Conservation (phyloP, 176 grass and related monocot genomes). For the Zoysia japonica region DNA sequence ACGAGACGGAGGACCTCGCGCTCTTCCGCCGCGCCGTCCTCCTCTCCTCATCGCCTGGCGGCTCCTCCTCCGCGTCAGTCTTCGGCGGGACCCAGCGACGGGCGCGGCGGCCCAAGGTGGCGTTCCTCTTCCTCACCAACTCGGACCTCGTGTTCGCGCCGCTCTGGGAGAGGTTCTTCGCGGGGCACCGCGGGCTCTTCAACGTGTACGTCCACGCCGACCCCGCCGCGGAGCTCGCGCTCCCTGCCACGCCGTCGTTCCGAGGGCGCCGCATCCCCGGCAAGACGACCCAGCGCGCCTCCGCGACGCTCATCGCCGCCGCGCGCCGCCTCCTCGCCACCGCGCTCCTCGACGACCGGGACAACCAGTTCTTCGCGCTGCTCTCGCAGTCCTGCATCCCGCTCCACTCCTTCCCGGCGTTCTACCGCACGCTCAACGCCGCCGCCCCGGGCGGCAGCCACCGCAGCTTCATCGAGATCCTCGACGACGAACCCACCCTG, state of each 20-base stretch:
- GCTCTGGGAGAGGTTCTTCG: constrained; percentile 88
- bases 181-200: constrained; percentile 54
- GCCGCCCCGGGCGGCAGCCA: constrained; percentile 22
- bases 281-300: constrained; percentile 74
- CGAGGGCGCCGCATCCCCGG: constrained; percentile 52
- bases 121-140: constrained; percentile 91
- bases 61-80: constrained; percentile 27
- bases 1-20: constrained; percentile 90
- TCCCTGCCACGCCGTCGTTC: constrained; percentile 53
- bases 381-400: constrained; percentile 88
- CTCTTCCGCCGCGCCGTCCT: constrained; percentile 96
- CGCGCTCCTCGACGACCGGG: constrained; percentile 73
- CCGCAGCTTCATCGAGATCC: constrained; percentile 96
- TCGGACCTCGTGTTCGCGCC: constrained; percentile 78
- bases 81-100: constrained; percentile 27
- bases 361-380: constrained; percentile 81
- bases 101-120: constrained; percentile 61
- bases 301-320: constrained; percentile 87
- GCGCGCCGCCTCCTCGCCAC: constrained; percentile 79
- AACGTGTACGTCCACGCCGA: constrained; percentile 95
- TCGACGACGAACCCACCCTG: constrained; percentile 64
- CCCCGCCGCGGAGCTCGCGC: constrained; percentile 35
- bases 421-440: constrained; percentile 52
- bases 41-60: constrained; percentile 52
- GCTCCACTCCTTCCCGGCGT: constrained; percentile 60